phyloP scores from a whole-genome alignment of 768 basidiomycete species.

The Collybia mongolica region DNA sequence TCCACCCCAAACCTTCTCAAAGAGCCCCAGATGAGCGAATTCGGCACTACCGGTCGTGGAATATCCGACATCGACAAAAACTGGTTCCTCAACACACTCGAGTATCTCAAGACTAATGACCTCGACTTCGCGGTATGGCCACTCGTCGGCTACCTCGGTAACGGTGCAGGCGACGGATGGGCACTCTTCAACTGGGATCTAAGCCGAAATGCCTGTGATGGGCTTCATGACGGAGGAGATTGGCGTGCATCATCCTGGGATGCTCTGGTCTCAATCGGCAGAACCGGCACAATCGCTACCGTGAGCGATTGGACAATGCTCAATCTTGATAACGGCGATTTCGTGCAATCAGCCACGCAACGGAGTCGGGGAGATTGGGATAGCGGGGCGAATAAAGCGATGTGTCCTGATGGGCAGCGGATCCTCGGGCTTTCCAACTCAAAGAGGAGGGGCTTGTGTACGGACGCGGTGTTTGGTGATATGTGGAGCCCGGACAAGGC shows the following conservation, averaged over 20 bases:
- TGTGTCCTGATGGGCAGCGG: conserved; percentile 15
- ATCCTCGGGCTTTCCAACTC: conserved; percentile 13
- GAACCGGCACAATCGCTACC: conserved; percentile 3
- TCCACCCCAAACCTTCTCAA: background rate
- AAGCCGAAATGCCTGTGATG: conserved; percentile 6
- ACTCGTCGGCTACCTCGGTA: conserved; percentile 11
- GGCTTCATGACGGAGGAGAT: conserved; percentile 14
- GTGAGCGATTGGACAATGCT: conserved; percentile 13
- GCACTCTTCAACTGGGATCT: conserved; percentile 14
- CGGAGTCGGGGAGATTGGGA: conserved; percentile 12
- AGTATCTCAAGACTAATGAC: conserved; percentile 11
- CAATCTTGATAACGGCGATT: conserved; percentile 14
- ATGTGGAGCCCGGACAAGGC: conserved; percentile 11
- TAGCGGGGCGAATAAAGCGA: conserved; percentile 12
- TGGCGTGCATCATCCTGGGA: conserved; percentile 11
- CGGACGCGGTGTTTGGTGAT: conserved; percentile 6
- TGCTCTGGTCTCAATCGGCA: conserved; percentile 5
- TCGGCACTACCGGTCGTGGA: conserved; percentile 12
- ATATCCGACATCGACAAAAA: conserved; percentile 3
- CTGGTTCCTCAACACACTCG: conserved; percentile 13
- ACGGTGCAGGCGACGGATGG: conserved; percentile 13
- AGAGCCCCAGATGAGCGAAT: conserved; percentile 13
- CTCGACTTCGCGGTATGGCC: conserved; percentile 16
- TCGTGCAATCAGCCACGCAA: conserved; percentile 10
- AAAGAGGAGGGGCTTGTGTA: conserved; percentile 11